A percentile compares a stretch with the other conserved stretches of the same genome.
phyloP scores from a whole-genome alignment of 352 stramenopile genomes.

The Globisporangium ultimum region DNA sequence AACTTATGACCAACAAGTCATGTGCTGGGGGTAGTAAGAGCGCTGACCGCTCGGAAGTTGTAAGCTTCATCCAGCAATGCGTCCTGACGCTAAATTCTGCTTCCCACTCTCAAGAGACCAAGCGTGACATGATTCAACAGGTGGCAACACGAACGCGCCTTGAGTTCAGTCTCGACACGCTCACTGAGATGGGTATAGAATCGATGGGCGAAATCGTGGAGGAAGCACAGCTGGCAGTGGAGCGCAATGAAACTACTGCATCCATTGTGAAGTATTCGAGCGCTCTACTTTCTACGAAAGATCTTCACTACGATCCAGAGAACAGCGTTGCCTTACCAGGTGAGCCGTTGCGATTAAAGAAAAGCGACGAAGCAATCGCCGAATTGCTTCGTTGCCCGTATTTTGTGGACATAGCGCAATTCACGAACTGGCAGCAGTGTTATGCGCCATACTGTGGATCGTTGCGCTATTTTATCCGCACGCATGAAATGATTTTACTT shows the following conservation, averaged over 20 bases:
- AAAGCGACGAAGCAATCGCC: constrained; percentile 40
- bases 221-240: constrained; percentile 6
- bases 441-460: constrained; percentile 61
- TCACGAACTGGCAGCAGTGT: constrained; percentile 50
- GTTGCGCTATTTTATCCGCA: constrained; percentile 61
- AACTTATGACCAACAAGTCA: background rate
- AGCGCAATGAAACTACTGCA: constrained; percentile 1
- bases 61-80: constrained; percentile 15
- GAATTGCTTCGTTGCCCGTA: constrained; percentile 52
- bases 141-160: background rate
- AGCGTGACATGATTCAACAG: constrained; percentile 6
- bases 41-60: constrained; percentile 4
- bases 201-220: constrained; percentile 12
- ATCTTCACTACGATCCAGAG: constrained; percentile 2
- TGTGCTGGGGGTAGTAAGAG: background rate
- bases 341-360: constrained; percentile 38
- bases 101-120: background rate
- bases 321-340: constrained; percentile 24
- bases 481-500: constrained; percentile 81
- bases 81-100: background rate
- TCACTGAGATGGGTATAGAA: constrained; percentile 3
- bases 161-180: constrained; percentile 13
- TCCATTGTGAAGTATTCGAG: constrained; percentile 38
- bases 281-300: constrained; percentile 16
- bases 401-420: constrained; percentile 57